Percentiles rank a stretch among this genome's conserved stretches.
These are phyloP conservation scores for Sordariomycetes sp. DNA, from an alignment of 2,329 filamentous ascomycete genomes.

Conservation along the genomic window DNA sequence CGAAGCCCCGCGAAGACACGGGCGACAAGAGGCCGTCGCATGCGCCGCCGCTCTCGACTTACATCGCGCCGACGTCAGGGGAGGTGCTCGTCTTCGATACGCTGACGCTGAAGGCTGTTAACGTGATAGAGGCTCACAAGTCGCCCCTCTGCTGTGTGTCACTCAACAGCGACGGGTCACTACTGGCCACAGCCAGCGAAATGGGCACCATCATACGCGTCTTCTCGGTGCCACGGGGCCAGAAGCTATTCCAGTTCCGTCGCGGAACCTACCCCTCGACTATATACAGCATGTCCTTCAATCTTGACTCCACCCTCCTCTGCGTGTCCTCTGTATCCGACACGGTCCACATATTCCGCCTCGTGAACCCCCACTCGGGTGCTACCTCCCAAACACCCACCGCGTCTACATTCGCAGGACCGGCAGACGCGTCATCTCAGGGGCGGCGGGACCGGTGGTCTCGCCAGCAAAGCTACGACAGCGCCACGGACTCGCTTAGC, in stretches of 20 bases:
- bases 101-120: slow-evolving; percentile 78
- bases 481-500: slow-evolving; percentile 34
- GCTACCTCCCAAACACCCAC: not conserved
- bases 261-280: slow-evolving; percentile 89
- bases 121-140: slow-evolving; percentile 89
- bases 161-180: slow-evolving; percentile 81
- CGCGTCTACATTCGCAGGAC: not conserved
- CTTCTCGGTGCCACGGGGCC: slow-evolving; percentile 79
- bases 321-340: slow-evolving; percentile 95
- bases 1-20: slow-evolving; percentile 52
- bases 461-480: slow-evolving; percentile 39
- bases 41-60: slow-evolving; percentile 67
- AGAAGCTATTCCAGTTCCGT: slow-evolving; percentile 93
- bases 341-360: slow-evolving; percentile 90
- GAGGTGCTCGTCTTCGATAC: slow-evolving; percentile 92
- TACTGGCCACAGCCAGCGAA: slow-evolving; percentile 89
- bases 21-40: slow-evolving; percentile 56
- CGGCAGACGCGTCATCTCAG: slow-evolving; percentile 17
- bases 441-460: slow-evolving; percentile 37
- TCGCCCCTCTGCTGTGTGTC: slow-evolving; percentile 83
- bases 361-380: slow-evolving; percentile 33
- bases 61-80: slow-evolving; percentile 73
- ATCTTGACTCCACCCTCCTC: slow-evolving; percentile 80
- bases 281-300: slow-evolving; percentile 99
- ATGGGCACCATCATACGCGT: slow-evolving; percentile 96